Evolutionary conservation across 371 early-diverging fungal genomes (phyloP), one percentile per base, ranked within the genome.

Genomic region (Encephalitozoon intestinalis): DNA sequence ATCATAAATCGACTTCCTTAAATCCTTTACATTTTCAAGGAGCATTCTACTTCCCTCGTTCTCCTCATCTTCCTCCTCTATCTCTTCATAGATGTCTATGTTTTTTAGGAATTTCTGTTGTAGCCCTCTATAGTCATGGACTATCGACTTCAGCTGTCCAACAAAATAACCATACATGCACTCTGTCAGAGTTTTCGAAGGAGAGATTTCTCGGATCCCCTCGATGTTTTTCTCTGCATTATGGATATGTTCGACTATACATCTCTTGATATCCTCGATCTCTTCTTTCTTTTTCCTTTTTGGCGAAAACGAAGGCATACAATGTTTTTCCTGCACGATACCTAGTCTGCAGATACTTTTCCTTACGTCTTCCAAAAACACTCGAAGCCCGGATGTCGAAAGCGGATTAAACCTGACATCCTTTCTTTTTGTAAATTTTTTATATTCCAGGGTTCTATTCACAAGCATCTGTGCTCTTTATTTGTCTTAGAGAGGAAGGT

Each of bases 1-100:
- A 9, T 70, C 50, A 53, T 72, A 77, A 6, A 83, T 76, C 43
- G 70, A 65, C 30, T 76, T 46, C 41, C 53, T 78, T 12, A 80
- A 68, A 11, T 77, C 70, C 26, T 64, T 51, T 12, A 58, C 63
- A 41, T 46, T 70, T 18, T 77, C 63, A 30, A 72, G 21, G 11
- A 52, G 66, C 44, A 70, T 31, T 15, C 15, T 34, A n/a, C 30
- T 69, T 2, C 37, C 21, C 50, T 69, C 70, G 5, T 34, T 40
- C 7, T 37, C 64, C 2, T 39, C 37, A 11, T 77, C 77, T 18
- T 52, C 46, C 15, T 46, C n/a, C 3, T 77, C 77, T 52, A 66
- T 53, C 52, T 39, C 41, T 4, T 66, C 28, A 46, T 43, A 23
- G 0, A 18, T 25, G 46, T 63, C 50, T 37, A 77, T 71, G 15